Evolutionary conservation across 2,329 filamentous ascomycete genomes (phyloP).

Genomic region (Aureobasidium subglaciale): DNA sequence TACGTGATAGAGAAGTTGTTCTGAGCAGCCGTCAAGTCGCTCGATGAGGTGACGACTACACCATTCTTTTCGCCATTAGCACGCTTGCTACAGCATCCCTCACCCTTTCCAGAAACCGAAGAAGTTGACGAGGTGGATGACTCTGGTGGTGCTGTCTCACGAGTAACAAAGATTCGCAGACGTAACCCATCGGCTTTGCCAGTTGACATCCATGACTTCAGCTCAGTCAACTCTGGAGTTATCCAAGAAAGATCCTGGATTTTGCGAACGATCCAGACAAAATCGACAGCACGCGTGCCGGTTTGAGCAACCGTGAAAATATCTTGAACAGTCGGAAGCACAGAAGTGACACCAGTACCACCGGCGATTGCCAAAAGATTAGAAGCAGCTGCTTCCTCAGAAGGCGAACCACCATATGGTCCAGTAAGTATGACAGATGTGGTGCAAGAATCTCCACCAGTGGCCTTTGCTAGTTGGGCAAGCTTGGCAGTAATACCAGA

Average conservation of each 20-base stretch:
- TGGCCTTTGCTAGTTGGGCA: conserved; percentile 36
- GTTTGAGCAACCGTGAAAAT: conserved; percentile 26
- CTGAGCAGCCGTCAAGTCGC: background rate
- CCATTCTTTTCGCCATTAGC: background rate
- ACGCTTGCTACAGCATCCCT: conserved; percentile 11
- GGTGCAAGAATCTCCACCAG: conserved; percentile 43
- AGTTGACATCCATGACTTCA: conserved; percentile 6
- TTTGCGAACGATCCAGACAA: conserved; percentile 16
- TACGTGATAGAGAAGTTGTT: conserved; percentile 6
- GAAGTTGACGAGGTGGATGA: background rate
- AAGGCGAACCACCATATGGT: conserved; percentile 47
- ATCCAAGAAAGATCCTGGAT: conserved; percentile 15
- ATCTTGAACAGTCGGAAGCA: conserved; percentile 60
- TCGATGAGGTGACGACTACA: background rate
- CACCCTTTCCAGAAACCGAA: background rate
- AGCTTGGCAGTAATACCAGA: conserved; percentile 53
- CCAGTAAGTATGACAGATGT: conserved; percentile 56
- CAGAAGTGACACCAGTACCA: conserved; percentile 61
- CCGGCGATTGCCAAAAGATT: conserved; percentile 15
- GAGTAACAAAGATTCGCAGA: conserved; percentile 16
- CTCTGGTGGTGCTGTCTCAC: conserved; percentile 7
- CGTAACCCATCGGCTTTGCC: conserved; percentile 1
- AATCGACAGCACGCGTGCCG: conserved; percentile 7
- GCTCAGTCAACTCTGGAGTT: conserved; percentile 1
- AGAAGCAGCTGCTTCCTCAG: background rate